Evolutionary conservation across 495 filamentous ascomycete species (phyloP).

Genomic region (Tuber magnatum): DNA sequence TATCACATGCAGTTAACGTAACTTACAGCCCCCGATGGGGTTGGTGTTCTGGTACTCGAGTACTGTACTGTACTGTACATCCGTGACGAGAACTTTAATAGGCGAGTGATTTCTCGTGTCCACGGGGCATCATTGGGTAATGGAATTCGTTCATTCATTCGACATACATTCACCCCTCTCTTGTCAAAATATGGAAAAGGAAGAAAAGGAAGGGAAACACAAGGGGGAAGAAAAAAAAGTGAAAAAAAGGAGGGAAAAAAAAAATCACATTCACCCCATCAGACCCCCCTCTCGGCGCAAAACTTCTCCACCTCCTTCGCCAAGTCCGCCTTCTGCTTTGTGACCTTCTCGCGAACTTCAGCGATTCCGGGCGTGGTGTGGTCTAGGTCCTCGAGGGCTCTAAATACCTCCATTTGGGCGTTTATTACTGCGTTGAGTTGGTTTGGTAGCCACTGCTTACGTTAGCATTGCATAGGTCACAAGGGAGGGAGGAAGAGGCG

Average conservation of each 20-base stretch:
- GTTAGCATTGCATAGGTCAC: conserved; percentile 6
- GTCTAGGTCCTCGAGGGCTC: conserved; percentile 45
- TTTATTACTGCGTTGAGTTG: conserved; percentile 70
- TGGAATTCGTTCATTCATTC: not conserved
- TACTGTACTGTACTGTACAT: no score
- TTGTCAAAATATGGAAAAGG: no score
- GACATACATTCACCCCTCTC: not conserved
- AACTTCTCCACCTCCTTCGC: conserved; percentile 72
- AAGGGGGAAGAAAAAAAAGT: not conserved
- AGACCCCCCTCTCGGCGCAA: conserved; percentile 62
- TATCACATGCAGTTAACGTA: no score
- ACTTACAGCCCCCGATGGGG: no score
- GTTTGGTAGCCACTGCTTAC: conserved; percentile 67
- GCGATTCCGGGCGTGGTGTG: conserved; percentile 42
- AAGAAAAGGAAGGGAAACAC: no score
- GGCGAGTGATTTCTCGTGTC: not conserved
- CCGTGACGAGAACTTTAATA: no score
- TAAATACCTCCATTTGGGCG: conserved; percentile 61
- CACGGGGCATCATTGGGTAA: not conserved
- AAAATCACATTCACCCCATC: conserved; percentile 14
- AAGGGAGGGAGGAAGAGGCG: not conserved
- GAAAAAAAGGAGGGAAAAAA: not conserved
- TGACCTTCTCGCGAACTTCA: conserved; percentile 65
- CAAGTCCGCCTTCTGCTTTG: conserved; percentile 61
- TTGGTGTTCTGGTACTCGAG: no score